Evolutionary conservation across 2,329 filamentous ascomycete genomes (phyloP), one percentile per base, ranked within the genome.

Genomic region (Calonectria ilicicola): DNA sequence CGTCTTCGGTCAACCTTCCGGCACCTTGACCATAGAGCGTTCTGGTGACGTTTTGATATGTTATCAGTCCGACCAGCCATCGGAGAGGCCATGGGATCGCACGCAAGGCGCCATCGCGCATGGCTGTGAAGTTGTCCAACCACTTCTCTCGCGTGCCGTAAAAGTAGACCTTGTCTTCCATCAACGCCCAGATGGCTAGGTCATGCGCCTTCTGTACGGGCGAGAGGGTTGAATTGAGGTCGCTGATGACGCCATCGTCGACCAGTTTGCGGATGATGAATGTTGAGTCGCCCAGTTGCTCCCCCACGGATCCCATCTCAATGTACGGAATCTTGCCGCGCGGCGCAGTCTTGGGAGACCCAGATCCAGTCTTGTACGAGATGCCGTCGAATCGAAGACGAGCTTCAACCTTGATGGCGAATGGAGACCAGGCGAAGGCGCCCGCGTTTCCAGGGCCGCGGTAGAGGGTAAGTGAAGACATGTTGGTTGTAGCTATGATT

Each of bases 91-190:
- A 92, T 0, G 90, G 88, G 1, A 92, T 73, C 0, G 85, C 67
- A 12, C 78, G 81, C 8, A 93, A 83, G 0, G 87, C 82, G 44
- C 88, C 82, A 64, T 86, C 85, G 19, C 91, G 88, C 90, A 91
- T 92, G 17, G 82, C 80, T 72, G 89, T 86, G 83, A 89, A 92
- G 78, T 93, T 91, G 69, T 90, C 83, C 3, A 86, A 79, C 91
- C 91, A 93, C 72, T 86, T 84, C 81, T 93, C 91, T 47, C 85
- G 84, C 1, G 74, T 80, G 85, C 88, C 83, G 70, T 88, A 91
- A 74, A 92, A 92, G 77, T 89, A 90, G 17, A 91, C 74, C 79
- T 89, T 91, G 23, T 93, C 90, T 81, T 93, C 91, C 27, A 93
- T 72, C 65, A 93, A 75, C 0, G 89, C 87, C 19, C 87, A 82